A percentile compares a stretch with the other conserved stretches of the same genome.
These are phyloP conservation scores for Claviceps pusilla DNA, from an alignment of 2,329 filamentous ascomycete species.

Conservation along the genomic window DNA sequence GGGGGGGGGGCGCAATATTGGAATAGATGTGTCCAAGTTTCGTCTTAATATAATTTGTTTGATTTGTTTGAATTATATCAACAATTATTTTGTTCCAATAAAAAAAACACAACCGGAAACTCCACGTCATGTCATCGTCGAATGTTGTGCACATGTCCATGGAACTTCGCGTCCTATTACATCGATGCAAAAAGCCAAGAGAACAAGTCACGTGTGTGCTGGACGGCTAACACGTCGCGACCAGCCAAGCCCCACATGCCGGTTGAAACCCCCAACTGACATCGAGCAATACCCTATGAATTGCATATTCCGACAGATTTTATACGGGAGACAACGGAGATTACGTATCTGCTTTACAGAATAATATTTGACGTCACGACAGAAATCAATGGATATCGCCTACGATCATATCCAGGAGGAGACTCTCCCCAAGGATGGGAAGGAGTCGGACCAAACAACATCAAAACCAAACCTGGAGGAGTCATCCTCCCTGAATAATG, in stretches of 20 bases:
- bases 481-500: slow-evolving; percentile 58
- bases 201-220: neutral
- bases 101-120: too few relatives aligned
- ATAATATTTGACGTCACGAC: neutral
- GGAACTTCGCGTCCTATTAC: too few relatives aligned
- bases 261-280: neutral
- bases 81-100: too few relatives aligned
- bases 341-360: neutral
- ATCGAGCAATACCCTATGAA: neutral
- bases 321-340: neutral
- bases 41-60: too few relatives aligned
- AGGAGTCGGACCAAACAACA: slow-evolving; percentile 29
- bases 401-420: slow-evolving; percentile 95
- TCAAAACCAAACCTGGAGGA: slow-evolving; percentile 25
- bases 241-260: neutral
- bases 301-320: neutral
- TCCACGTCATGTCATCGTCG: too few relatives aligned
- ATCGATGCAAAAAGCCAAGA: too few relatives aligned
- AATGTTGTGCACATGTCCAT: too few relatives aligned
- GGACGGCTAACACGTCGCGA: neutral
- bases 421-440: slow-evolving; percentile 45
- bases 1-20: too few relatives aligned
- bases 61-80: too few relatives aligned
- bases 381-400: slow-evolving; percentile 66
- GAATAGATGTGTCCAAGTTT: too few relatives aligned